Base-by-base conservation (phyloP, 768 basidiomycete species). In the Lyophyllum atratum region DNA sequence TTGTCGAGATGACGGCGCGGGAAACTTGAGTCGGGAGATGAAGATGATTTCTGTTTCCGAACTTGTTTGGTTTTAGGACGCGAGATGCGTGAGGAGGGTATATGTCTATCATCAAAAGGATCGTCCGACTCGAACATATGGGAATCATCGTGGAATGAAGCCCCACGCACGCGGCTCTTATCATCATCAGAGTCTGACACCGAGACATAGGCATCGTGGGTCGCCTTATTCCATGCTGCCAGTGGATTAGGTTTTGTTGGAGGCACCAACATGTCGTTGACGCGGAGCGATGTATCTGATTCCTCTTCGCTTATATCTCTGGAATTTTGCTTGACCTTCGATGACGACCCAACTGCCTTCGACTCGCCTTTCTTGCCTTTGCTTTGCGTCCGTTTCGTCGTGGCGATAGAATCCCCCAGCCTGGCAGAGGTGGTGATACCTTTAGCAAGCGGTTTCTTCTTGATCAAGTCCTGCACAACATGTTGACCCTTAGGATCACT, bases 1-100 rank as follows among this genome's bases (percentile, higher is more conserved):
- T 65, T 66, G 21, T 52, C 29, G 2, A 55, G 24, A 33, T 21
- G 51, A 17, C 24, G 49, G 7, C 40, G 48, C 42, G 37, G 42
- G 29, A 49, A 54, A 17, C 64, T 47, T 5, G 64, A 69, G 5
- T 61, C 66, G 12, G 72, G 67, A 17, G 68, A 63, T 9, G 54
- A 59, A 17, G 58, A 55, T 3, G 39, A 37, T 1, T 52, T 22
- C 40, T 55, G 54, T 52, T 52, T 63, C 10, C 47, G 48, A 19
- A 44, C 11, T 12, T 52, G 59, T 21, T 34, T 51, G 10, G 33
- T 17, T 31, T 56, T 50, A 0, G 55, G 37, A n/a, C 47, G 24
- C 14, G 49, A 48, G 19, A 15, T 8, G 26, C 19, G 29, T 43
- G 54, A 50, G 39, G 54, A 50, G 39, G 43, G 25, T 26, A 22